These are phyloP conservation scores for Aureobasidium musti DNA, from an alignment of 2,329 filamentous ascomycete genomes.

Conservation along the genomic window DNA sequence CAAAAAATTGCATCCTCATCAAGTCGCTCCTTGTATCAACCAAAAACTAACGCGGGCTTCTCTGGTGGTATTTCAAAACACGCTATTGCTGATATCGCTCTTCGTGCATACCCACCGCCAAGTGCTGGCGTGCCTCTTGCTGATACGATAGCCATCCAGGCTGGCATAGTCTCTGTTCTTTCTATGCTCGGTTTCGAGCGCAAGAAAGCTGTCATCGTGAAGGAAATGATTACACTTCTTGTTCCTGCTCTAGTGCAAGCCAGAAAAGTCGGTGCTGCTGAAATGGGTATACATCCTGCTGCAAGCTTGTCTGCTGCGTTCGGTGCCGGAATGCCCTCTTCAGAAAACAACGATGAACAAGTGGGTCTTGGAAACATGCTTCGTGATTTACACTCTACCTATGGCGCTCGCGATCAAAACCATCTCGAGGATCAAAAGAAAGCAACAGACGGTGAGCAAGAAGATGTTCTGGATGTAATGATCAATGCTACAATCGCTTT, in stretches of 20 bases:
- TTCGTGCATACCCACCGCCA: constrained; percentile 67
- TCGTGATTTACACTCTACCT: constrained; percentile 27
- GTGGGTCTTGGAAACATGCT: constrained; percentile 22
- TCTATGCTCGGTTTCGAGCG: constrained; percentile 76
- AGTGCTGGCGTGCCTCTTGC: constrained; percentile 67
- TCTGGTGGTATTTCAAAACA: constrained; percentile 29
- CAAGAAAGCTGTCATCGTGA: constrained; percentile 88
- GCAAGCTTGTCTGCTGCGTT: constrained; percentile 77
- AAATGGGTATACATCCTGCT: constrained; percentile 92
- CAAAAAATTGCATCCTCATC: constrained; percentile 43
- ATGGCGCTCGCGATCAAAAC: constrained; percentile 28
- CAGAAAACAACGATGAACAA: constrained; percentile 14
- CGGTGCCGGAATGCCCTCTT: constrained; percentile 30
- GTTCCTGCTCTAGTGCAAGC: constrained; percentile 87
- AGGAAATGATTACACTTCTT: constrained; percentile 79
- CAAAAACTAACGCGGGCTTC: constrained; percentile 26
- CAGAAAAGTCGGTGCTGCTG: constrained; percentile 88
- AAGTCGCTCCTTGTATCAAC: constrained; percentile 7
- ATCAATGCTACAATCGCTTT: constrained; percentile 14
- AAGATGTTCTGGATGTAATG: constrained; percentile 8
- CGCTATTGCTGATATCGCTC: constrained; percentile 65
- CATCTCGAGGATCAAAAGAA: neutral
- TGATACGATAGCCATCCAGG: constrained; percentile 76
- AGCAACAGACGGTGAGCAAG: neutral
- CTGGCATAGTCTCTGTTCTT: constrained; percentile 85